These are phyloP conservation scores for Herpetospermum pedunculosum DNA, from an alignment of 306 rosid genomes.

Conservation along the genomic window DNA sequence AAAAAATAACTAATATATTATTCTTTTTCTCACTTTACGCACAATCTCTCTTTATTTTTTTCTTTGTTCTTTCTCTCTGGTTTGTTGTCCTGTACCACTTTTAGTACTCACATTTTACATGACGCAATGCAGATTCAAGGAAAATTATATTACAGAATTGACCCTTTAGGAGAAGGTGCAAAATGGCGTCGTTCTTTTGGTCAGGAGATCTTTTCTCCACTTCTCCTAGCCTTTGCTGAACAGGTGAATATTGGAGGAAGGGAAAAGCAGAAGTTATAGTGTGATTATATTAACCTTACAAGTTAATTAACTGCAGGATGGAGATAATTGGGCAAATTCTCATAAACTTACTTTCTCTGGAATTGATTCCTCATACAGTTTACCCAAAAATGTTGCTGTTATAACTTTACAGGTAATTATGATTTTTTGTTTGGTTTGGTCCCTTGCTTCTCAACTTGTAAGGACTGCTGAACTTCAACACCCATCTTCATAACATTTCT, in stretches of 20 bases:
- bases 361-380: slow-evolving; percentile 28
- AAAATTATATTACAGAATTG: slow-evolving; percentile 68
- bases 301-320: slow-evolving; percentile 27
- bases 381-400: slow-evolving; percentile 36
- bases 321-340: slow-evolving; percentile 32
- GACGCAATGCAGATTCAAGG: slow-evolving; percentile 53
- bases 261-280: not conserved
- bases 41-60: not conserved
- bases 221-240: slow-evolving; percentile 76
- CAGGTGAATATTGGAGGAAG: slow-evolving; percentile 25
- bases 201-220: slow-evolving; percentile 84
- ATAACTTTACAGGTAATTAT: slow-evolving; percentile 32
- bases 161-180: slow-evolving; percentile 75
- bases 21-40: not conserved
- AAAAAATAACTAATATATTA: not conserved
- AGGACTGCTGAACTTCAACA: not conserved
- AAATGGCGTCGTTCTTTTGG: slow-evolving; percentile 91
- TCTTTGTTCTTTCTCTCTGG: not conserved
- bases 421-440: not conserved
- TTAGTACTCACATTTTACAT: slow-evolving; percentile 8
- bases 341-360: slow-evolving; percentile 26
- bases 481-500: not conserved
- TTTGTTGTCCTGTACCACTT: not conserved
- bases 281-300: not conserved
- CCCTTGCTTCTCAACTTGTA: not conserved